Conservation (phyloP, 2,329 filamentous ascomycete species). For the Ascochyta clinopodiicola region DNA sequence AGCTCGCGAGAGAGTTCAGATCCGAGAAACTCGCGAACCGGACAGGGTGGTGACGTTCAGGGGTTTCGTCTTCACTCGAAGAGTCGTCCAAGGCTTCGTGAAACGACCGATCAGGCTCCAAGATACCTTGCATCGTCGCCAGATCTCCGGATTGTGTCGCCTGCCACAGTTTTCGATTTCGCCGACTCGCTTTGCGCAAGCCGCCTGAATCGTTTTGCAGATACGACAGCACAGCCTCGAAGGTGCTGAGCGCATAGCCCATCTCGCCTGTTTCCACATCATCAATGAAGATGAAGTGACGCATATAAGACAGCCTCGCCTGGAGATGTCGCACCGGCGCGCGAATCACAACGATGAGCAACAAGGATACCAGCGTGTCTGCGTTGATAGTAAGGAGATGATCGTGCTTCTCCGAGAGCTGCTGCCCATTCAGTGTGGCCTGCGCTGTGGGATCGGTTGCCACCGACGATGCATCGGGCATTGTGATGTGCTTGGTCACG, state of each 20-base stretch:
- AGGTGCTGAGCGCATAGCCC: slow-evolving; percentile 93
- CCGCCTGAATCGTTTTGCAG: slow-evolving; percentile 81
- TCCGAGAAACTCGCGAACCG: slow-evolving; percentile 43
- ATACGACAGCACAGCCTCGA: slow-evolving; percentile 92
- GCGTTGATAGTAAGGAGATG: slow-evolving; percentile 75
- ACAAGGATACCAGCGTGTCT: slow-evolving; percentile 88
- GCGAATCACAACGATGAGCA: slow-evolving; percentile 90
- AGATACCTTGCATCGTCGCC: slow-evolving; percentile 74
- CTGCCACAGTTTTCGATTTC: slow-evolving; percentile 88
- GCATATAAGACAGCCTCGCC: slow-evolving; percentile 90
- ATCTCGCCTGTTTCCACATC: slow-evolving; percentile 96
- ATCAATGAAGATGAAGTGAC: slow-evolving; percentile 96
- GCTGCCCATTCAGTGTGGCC: slow-evolving; percentile 29
- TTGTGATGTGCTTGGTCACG: slow-evolving; percentile 83
- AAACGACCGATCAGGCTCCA: slow-evolving; percentile 71
- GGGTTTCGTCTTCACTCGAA: slow-evolving; percentile 37
- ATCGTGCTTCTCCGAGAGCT: slow-evolving; percentile 59
- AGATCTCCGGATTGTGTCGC: slow-evolving; percentile 80
- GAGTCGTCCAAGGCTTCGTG: slow-evolving; percentile 40
- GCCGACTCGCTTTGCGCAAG: slow-evolving; percentile 80
- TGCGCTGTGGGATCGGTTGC: slow-evolving; percentile 39
- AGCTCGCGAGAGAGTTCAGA: slow-evolving; percentile 32
- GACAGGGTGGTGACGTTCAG: slow-evolving; percentile 34
- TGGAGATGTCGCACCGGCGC: slow-evolving; percentile 87
- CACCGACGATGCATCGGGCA: slow-evolving; percentile 53